Conservation (phyloP, 805 yeast genomes). For the Candida methanosorbosa region DNA sequence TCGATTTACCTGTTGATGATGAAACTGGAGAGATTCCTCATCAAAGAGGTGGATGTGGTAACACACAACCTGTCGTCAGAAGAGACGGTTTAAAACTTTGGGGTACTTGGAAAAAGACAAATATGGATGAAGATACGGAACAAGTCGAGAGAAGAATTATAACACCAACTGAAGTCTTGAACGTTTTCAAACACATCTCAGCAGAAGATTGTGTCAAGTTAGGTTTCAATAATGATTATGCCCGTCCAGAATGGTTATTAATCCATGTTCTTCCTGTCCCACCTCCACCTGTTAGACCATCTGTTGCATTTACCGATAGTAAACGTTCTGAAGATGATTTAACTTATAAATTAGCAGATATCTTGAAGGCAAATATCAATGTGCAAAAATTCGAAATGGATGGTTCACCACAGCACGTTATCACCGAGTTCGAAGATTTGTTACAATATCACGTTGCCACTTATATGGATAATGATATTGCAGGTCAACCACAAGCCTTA, state of each 20-base stretch:
- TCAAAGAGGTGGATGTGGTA: constrained; percentile 95
- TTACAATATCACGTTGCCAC: constrained; percentile 98
- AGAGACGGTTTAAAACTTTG: constrained; percentile 91
- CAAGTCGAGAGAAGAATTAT: constrained; percentile 89
- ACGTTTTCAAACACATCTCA: constrained; percentile 86
- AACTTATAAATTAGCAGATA: constrained; percentile 95
- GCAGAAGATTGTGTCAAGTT: constrained; percentile 71
- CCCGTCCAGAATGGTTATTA: constrained; percentile 98
- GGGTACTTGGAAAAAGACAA: constrained; percentile 96
- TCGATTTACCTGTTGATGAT: constrained; percentile 67
- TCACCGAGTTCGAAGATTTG: constrained; percentile 91
- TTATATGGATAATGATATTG: constrained; percentile 98
- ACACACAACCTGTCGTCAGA: constrained; percentile 90
- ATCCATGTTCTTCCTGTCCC: constrained; percentile 98
- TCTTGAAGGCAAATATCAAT: constrained; percentile 90
- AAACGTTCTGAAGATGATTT: constrained; percentile 99
- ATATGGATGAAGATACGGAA: constrained; percentile 67
- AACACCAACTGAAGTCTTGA: constrained; percentile 81
- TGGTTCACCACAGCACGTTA: constrained; percentile 98
- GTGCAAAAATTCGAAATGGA: constrained; percentile 97
- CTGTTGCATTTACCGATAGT: constrained; percentile 95
- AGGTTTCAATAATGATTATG: constrained; percentile 92
- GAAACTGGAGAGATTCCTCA: constrained; percentile 27
- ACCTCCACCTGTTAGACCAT: constrained; percentile 99
- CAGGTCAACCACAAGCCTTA: constrained; percentile 98